Evolutionary conservation across 2,329 filamentous ascomycete species (phyloP), one percentile per base, ranked within the genome.

Genomic region (Curvularia lunata): DNA sequence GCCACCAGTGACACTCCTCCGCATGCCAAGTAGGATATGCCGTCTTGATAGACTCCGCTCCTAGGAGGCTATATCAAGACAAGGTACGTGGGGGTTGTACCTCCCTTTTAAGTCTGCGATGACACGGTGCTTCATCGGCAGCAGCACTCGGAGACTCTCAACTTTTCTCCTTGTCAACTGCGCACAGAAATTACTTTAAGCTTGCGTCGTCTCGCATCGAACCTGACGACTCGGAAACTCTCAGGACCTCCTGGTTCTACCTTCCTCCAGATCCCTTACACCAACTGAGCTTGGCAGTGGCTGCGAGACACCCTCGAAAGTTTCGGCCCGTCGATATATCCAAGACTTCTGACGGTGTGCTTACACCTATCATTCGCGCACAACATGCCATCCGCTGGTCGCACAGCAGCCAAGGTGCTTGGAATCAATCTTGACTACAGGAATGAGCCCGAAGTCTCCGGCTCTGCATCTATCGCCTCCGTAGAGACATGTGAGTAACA

Each of bases 381-480:
- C 66, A 59, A 62, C 63, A 63, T 70, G 61, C 59, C 84, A 83
- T 66, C 87, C 88, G 77, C 66, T 89, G 66, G 89, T 91, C 89
- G 89, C 71, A 81, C 82, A 66, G 77, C 96, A 75, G 93, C 92
- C 73, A 95, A 91, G 77, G 83, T 82, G 59, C 84, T 97, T 48
- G 89, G 91, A 62, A 96, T 98, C 83, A 90, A 95, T 73, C 80
- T 96, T 30, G 82, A 91, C 61, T 85, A 89, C 60, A 82, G 85
- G 48, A 84, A 92, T 59, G 82, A 84, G 89, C 76, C 87, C 89
- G 91, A 71, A 45, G 86, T 91, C 34, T 83, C 88, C 13, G 83
- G 89, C 32, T 91, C 90, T 65, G 91, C 94, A 75, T 96, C 92
- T 1, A 83, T 90, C 58, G 87, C 91, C 66, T 95, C 92, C 0